Evolutionary conservation across 2,329 filamentous ascomycete genomes (phyloP).

Genomic region (Orbilia quercus): DNA sequence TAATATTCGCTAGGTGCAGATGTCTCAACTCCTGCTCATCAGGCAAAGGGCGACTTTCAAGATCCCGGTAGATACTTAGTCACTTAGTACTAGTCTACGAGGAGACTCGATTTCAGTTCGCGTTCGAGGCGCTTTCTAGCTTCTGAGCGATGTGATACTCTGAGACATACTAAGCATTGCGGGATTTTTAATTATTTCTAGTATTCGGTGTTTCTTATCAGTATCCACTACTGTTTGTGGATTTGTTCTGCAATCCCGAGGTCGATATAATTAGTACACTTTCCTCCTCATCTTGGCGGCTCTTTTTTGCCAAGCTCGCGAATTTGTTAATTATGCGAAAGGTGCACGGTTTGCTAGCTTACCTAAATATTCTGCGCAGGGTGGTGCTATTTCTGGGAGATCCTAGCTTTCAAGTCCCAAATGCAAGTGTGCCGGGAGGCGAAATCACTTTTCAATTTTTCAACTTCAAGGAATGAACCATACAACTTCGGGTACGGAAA

Average conservation of each 20-base stretch:
- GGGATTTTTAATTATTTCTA: neutral
- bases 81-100: too few species aligned
- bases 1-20: constrained; percentile 1
- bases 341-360: neutral
- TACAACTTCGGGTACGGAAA: constrained; percentile 45
- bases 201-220: neutral
- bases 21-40: constrained; percentile 14
- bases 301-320: constrained; percentile 11
- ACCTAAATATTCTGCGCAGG: neutral
- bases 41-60: neutral
- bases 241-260: neutral
- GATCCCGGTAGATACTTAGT: constrained; percentile 2
- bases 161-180: neutral
- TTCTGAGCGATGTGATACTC: neutral
- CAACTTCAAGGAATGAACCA: constrained; percentile 16
- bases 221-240: neutral
- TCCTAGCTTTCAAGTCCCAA: neutral
- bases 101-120: too few species aligned
- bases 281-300: neutral
- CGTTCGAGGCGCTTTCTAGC: neutral
- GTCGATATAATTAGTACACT: too few species aligned
- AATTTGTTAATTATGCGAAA: neutral
- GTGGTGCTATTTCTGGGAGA: neutral
- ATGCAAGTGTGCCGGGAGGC: neutral
- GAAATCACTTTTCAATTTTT: neutral